Evolutionary conservation across 192 early-diverging fungal genomes (phyloP).

Genomic region (Mycoemilia scoparia): DNA sequence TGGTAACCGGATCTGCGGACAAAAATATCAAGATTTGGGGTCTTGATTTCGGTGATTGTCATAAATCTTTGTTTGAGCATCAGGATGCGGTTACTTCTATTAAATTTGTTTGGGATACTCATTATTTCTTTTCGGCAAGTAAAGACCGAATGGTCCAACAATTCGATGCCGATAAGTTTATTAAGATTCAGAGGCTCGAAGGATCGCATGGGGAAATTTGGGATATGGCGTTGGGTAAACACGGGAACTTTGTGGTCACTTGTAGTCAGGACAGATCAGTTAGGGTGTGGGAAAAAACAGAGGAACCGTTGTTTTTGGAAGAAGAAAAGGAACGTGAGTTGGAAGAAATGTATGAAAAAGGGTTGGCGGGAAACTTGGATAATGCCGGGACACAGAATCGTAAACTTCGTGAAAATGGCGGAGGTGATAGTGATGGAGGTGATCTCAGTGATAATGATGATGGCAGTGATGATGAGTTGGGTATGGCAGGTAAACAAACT

Average conservation of each 20-base stretch:
- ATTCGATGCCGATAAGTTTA: constrained; percentile 96
- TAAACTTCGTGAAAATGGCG: constrained; percentile 9
- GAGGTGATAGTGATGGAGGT: constrained; percentile 18
- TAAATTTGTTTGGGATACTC: constrained; percentile 83
- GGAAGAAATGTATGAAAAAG: constrained; percentile 75
- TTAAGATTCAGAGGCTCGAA: constrained; percentile 81
- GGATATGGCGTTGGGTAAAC: constrained; percentile 76
- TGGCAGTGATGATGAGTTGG: constrained; percentile 34
- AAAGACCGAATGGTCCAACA: constrained; percentile 85
- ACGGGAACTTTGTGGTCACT: constrained; percentile 74
- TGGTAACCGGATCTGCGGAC: constrained; percentile 90
- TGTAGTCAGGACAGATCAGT: constrained; percentile 88
- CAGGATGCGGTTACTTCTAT: constrained; percentile 77
- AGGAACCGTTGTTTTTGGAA: constrained; percentile 85
- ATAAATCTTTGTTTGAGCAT: constrained; percentile 83
- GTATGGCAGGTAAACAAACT: constrained; percentile 71
- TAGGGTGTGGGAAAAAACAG: constrained; percentile 89
- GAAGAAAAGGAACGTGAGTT: constrained; percentile 92
- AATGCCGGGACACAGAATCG: constrained; percentile 18
- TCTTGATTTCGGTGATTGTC: constrained; percentile 98
- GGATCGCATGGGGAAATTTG: constrained; percentile 90
- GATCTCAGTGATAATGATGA: constrained; percentile 25
- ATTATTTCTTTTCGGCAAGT: constrained; percentile 84
- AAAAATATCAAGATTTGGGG: constrained; percentile 99
- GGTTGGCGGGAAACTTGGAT: constrained; percentile 46